Evolutionary conservation across 768 basidiomycete genomes (phyloP), one percentile per base, ranked within the genome.

Genomic region (Naganishia onofrii): DNA sequence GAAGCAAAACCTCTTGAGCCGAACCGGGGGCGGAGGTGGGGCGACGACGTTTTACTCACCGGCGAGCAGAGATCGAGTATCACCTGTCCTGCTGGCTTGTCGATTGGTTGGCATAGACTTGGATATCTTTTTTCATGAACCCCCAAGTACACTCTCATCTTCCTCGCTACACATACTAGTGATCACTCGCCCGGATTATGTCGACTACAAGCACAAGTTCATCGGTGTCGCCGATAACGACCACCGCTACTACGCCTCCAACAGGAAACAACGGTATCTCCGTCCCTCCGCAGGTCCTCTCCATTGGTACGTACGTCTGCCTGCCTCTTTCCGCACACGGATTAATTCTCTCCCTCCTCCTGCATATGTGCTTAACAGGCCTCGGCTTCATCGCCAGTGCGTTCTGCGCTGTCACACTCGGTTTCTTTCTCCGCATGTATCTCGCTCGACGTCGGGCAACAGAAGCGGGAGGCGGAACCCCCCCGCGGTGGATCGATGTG

Each of bases 371-470:
- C 44, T n/a, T n/a, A 31, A 29, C 57, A 63, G 60, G 60, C 36
- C 36, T 63, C 15, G 60, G 38, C 7, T 63, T 63, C 60, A 63
- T 63, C 42, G 60, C 60, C 60, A 63, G 36, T 4, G 60, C 60
- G 0, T 63, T 63, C 60, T 44, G 15, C 42, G 60, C 42, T 42
- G 38, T 63, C 42, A 26, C 42, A 7, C 15, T 44, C 13, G 60
- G 60, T 23, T 63, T 63, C 60, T 63, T 63, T 42, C n/a, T 63
- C 1, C 60, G 60, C 23, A 63, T 63, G 60, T 63, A 44, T 42
- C 4, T 63, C 21, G 23, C 42, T n/a, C 60, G 60, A 13, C 60
- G 60, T 13, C 60, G 60, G 23, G 23, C 36, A 13, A 21, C 38
- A 21, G 36, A 21, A 23, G 21, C 60, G 3, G 60, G 15, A 13